phyloP scores from a whole-genome alignment of 208 protist species.

The Angomonas deanei region DNA sequence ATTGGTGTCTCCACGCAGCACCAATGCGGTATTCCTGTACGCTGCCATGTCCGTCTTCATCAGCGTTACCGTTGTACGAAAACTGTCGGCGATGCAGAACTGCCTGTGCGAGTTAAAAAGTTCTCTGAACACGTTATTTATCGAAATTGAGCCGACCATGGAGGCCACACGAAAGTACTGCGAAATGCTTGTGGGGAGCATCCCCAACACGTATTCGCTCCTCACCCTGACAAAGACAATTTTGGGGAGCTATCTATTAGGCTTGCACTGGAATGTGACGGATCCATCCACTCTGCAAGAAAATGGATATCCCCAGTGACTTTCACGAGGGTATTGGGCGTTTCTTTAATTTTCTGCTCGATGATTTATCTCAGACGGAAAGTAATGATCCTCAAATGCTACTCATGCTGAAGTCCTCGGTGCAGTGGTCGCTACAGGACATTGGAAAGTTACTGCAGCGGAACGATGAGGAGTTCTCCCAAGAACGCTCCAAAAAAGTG shows the following conservation, averaged over 20 bases:
- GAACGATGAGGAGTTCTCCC: neutral
- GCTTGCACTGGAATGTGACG: conserved; percentile 17
- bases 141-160: conserved; percentile 6
- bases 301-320: conserved; percentile 9
- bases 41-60: conserved; percentile 46
- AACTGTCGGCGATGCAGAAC: conserved; percentile 18
- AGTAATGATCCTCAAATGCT: neutral
- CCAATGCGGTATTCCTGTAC: conserved; percentile 30
- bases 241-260: conserved; percentile 29
- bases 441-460: neutral
- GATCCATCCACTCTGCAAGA: neutral
- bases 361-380: neutral
- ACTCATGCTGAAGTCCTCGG: neutral
- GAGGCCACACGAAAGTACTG: conserved; percentile 30
- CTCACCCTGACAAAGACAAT: conserved; percentile 33
- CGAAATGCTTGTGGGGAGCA: conserved; percentile 36
- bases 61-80: conserved; percentile 26
- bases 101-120: neutral
- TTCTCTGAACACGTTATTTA: neutral
- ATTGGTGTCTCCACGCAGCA: conserved; percentile 29
- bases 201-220: conserved; percentile 29
- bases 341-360: conserved; percentile 1
- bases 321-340: conserved; percentile 11
- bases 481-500: neutral
- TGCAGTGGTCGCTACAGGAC: neutral